Base-by-base conservation (phyloP, 441 rosid genomes). In the Hypseocharis bilobata region DNA sequence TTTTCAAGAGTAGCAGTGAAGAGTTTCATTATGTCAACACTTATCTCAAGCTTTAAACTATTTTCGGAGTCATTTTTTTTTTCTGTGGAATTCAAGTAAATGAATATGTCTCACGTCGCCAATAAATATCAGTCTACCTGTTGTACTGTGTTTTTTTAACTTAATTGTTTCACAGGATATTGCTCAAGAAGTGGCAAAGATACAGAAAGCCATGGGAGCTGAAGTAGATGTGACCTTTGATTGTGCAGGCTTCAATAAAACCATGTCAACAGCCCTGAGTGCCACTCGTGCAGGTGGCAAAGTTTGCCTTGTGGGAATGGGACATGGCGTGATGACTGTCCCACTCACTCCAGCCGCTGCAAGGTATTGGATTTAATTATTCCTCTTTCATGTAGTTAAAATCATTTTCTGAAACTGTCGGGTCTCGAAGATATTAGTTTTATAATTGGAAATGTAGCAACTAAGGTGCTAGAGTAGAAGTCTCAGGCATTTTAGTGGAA, bases 281-380 rank as follows among this genome's bases (percentile, higher is more conserved):
- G 92, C 96, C 56, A 86, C 96, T 27, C 52, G 74, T 30, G 34
- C 85, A 3, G 97, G 91, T 0, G 92, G 97, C 68, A 92, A 87
- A 76, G 97, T 92, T 55, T 90, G 98, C 80, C 92, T 90, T 62
- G 92, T 92, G 0, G 98, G 97, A 55, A 80, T 88, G 93, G 98
- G 96, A 22, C 96, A 88, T 56, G 71, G 69, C 5, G 78, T 86
- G 65, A 90, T 90, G 89, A 93, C 93, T 34, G 81, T 87, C 20
- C 96, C 85, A 34, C 88, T 91, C 56, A 88, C 97, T 52, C 85
- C 93, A 20, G 89, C 97, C 19, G 90, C 98, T 65, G 91, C 95
- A 67, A 88, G 96, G 97, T 88, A 76, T 23, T 64, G 56, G 25
- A 45, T 60, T 69, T 66, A 60, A 3, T 20, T 8, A 1, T 0